Conservation (phyloP, 352 stramenopile species). For the Globisporangium paroecandrum region DNA sequence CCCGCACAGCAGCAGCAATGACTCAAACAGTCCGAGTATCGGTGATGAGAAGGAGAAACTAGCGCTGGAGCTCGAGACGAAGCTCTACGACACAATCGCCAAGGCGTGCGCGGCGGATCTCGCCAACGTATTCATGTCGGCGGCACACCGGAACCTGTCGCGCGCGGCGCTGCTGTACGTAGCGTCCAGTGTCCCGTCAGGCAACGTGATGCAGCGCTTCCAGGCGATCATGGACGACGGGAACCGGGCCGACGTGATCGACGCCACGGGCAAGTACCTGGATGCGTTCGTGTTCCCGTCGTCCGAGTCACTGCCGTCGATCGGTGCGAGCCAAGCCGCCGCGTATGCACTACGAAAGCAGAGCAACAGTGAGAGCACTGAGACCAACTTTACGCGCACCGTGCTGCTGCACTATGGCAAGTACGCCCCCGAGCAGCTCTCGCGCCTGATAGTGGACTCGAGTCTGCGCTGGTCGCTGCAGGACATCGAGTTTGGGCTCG, state of each 20-base stretch:
- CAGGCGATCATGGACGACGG: conserved; percentile 40
- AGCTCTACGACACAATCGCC: conserved; percentile 72
- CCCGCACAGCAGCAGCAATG: conserved; percentile 8
- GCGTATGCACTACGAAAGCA: conserved; percentile 5
- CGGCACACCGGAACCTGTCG: conserved; percentile 50
- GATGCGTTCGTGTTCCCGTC: conserved; percentile 77
- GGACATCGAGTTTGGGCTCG: conserved; percentile 64
- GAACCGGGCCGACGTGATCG: conserved; percentile 49
- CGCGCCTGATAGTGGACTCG: conserved; percentile 67
- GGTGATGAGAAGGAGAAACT: conserved; percentile 44
- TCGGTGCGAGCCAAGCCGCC: conserved; percentile 18
- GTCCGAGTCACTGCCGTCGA: conserved; percentile 19
- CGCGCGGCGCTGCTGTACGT: conserved; percentile 69
- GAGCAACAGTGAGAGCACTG: background rate
- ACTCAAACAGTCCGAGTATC: background rate
- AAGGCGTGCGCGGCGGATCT: conserved; percentile 62
- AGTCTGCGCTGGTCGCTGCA: conserved; percentile 65
- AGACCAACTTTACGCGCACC: conserved; percentile 47
- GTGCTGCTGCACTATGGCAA: conserved; percentile 72
- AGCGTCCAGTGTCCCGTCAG: conserved; percentile 56
- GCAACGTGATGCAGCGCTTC: conserved; percentile 55
- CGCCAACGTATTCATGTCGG: conserved; percentile 54
- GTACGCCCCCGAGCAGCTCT: conserved; percentile 71
- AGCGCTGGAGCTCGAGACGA: conserved; percentile 66
- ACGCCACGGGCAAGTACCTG: conserved; percentile 62